Conservation (phyloP, 441 rosid species). For the Adansonia grandidieri region DNA sequence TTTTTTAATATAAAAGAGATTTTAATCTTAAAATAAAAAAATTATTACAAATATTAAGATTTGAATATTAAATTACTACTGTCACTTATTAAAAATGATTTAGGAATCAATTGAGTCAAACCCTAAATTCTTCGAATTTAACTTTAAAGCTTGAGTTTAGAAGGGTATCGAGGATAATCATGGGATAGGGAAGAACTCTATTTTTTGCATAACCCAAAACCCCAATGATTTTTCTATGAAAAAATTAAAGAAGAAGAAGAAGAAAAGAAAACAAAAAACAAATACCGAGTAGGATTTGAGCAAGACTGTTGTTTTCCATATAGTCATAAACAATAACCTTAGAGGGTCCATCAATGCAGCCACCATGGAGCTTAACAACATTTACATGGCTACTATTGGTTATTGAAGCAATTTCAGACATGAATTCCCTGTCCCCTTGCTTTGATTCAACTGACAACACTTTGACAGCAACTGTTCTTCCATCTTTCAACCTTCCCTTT, state of each 20-base stretch:
- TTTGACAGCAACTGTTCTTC: slow-evolving; percentile 47
- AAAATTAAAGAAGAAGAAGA: too few relatives aligned
- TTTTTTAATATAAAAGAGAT: too few relatives aligned
- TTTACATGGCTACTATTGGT: slow-evolving; percentile 50
- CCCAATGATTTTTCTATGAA: neutral
- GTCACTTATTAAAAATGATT: too few relatives aligned
- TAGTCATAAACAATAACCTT: slow-evolving; percentile 63
- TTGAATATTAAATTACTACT: too few relatives aligned
- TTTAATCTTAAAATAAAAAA: too few relatives aligned
- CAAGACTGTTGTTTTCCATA: slow-evolving; percentile 58
- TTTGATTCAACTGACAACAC: slow-evolving; percentile 50
- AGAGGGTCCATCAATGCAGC: slow-evolving; percentile 48
- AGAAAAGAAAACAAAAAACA: too few relatives aligned
- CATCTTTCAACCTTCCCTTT: slow-evolving; percentile 51
- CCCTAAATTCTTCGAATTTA: too few relatives aligned
- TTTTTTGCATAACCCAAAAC: neutral
- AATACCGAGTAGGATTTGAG: slow-evolving; percentile 42
- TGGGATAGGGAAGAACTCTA: neutral
- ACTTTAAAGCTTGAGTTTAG: too few relatives aligned
- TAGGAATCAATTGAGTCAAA: too few relatives aligned
- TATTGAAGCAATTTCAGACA: slow-evolving; percentile 49
- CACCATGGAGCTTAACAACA: slow-evolving; percentile 52
- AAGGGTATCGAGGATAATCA: too few relatives aligned
- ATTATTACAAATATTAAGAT: too few relatives aligned
- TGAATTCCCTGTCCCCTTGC: slow-evolving; percentile 53